Conservation (phyloP, 1,139 yeast genomes). For the Pichia sp. region DNA sequence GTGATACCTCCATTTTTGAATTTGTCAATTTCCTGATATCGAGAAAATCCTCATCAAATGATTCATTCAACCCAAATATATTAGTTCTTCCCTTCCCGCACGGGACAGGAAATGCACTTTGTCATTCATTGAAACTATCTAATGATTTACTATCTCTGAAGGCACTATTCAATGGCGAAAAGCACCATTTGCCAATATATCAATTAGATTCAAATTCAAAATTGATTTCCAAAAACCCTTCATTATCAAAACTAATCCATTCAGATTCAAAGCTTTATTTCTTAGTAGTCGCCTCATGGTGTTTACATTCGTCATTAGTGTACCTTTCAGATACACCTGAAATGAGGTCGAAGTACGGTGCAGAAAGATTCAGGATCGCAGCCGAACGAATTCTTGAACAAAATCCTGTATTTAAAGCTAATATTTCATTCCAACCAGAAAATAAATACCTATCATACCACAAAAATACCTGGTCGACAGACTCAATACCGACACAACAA, state of each 20-base stretch:
- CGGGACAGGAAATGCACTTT: constrained; percentile 87
- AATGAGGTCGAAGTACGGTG: constrained; percentile 55
- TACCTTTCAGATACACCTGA: constrained; percentile 76
- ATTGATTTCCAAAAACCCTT: constrained; percentile 1
- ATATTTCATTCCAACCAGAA: background rate
- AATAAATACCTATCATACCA: constrained; percentile 6
- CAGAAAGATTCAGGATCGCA: constrained; percentile 67
- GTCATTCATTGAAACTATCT: constrained; percentile 55
- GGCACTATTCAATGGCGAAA: constrained; percentile 38
- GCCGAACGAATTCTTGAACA: constrained; percentile 52
- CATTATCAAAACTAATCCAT: background rate
- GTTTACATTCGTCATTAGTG: constrained; percentile 80
- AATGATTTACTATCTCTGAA: constrained; percentile 42
- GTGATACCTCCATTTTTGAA: constrained; percentile 84
- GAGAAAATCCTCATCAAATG: background rate
- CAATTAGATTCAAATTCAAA: constrained; percentile 29
- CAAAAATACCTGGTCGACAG: constrained; percentile 26
- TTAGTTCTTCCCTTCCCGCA: constrained; percentile 55
- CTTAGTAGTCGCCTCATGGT: constrained; percentile 83
- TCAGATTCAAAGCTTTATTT: constrained; percentile 31
- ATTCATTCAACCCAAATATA: constrained; percentile 15
- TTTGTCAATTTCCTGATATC: constrained; percentile 53
- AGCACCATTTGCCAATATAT: constrained; percentile 52
- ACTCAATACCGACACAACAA: background rate
- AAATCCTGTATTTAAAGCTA: constrained; percentile 52